Conservation (phyloP, 257 asterid genomes). For the Ehretia macrophylla region DNA sequence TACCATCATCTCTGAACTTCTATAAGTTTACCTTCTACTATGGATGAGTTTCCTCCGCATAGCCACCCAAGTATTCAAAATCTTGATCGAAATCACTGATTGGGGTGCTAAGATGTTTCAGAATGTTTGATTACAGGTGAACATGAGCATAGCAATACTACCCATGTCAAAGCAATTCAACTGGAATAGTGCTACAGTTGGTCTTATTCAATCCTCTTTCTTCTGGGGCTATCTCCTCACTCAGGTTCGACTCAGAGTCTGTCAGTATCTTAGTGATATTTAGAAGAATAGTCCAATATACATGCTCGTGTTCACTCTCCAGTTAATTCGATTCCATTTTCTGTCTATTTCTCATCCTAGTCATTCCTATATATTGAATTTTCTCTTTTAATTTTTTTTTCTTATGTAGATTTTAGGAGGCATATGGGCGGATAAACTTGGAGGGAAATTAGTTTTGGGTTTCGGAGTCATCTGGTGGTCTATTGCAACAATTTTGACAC, state of each 20-base stretch:
- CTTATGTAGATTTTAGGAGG: slow-evolving; percentile 80
- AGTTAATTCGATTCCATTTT: no score
- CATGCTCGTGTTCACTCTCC: no score
- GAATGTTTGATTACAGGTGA: slow-evolving; percentile 53
- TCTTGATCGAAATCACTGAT: not conserved
- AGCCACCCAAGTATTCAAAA: not conserved
- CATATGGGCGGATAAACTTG: slow-evolving; percentile 97
- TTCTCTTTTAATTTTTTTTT: slow-evolving; percentile 2
- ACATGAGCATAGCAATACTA: slow-evolving; percentile 98
- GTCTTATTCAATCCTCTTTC: slow-evolving; percentile 94
- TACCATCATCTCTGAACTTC: no score
- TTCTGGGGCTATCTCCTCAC: slow-evolving; percentile 99
- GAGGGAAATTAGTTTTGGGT: slow-evolving; percentile 92
- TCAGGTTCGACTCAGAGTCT: slow-evolving; percentile 50
- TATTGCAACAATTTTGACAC: slow-evolving; percentile 93
- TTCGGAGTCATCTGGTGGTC: slow-evolving; percentile 99
- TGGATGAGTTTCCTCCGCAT: no score
- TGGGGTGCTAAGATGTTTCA: not conserved
- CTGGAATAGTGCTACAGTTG: slow-evolving; percentile 98
- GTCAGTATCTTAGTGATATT: not conserved
- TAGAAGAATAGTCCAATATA: no score
- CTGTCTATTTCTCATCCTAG: not conserved
- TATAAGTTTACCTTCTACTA: no score
- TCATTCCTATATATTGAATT: not conserved
- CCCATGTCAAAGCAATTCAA: slow-evolving; percentile 97